These are phyloP conservation scores for Coniosporium tulheliwenetii DNA, from an alignment of 2,329 filamentous ascomycete species.

Conservation along the genomic window DNA sequence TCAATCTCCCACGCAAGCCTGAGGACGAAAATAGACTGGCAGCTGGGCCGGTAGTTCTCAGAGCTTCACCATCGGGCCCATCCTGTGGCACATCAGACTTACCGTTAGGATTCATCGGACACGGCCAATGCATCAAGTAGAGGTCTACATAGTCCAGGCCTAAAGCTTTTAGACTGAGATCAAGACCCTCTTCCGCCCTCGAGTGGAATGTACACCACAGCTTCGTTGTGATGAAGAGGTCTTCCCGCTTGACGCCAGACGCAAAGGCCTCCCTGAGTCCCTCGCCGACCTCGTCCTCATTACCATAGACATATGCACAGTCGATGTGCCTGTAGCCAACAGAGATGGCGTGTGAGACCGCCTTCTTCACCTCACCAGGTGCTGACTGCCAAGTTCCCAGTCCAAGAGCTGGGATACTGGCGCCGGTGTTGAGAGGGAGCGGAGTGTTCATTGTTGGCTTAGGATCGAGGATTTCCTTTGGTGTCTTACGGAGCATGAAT, in stretches of 20 bases:
- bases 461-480: constrained; percentile 11
- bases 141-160: constrained; percentile 72
- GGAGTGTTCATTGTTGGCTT: constrained; percentile 13
- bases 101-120: constrained; percentile 66
- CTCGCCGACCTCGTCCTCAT: constrained; percentile 70
- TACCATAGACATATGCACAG: constrained; percentile 61
- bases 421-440: constrained; percentile 21
- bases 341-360: constrained; percentile 31
- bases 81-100: constrained; percentile 4
- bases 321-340: constrained; percentile 44
- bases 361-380: constrained; percentile 30
- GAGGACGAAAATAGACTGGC: too few species aligned
- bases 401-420: constrained; percentile 20
- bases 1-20: too few species aligned
- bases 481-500: too few species aligned
- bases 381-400: constrained; percentile 22
- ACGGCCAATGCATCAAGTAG: constrained; percentile 71
- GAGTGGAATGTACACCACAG: constrained; percentile 70
- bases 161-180: constrained; percentile 56
- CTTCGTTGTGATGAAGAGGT: constrained; percentile 75
- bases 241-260: constrained; percentile 56
- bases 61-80: too few species aligned
- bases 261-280: constrained; percentile 60
- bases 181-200: constrained; percentile 51
- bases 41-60: too few species aligned